Percentiles rank a stretch among this genome's conserved stretches.
Evolutionary conservation across 2,329 filamentous ascomycete genomes (phyloP).

Genomic region (Coleophoma cylindrospora): DNA sequence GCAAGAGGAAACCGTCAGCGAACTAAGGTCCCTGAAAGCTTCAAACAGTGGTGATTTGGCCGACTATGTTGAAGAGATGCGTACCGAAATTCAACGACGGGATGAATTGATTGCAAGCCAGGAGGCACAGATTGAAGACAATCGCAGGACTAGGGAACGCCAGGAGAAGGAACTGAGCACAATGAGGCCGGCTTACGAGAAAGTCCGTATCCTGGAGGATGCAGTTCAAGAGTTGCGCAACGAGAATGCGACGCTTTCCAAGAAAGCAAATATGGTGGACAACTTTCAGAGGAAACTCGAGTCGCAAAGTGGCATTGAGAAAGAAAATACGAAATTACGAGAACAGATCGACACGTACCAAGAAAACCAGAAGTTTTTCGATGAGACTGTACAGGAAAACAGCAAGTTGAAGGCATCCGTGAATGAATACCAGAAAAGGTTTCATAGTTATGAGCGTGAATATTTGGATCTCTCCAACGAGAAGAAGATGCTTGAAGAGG

Average conservation of each 20-base stretch:
- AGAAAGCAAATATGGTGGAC: slow-evolving; percentile 59
- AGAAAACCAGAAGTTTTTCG: slow-evolving; percentile 35
- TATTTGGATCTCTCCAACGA: slow-evolving; percentile 30
- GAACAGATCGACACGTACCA: slow-evolving; percentile 50
- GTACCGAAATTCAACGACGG: slow-evolving; percentile 57
- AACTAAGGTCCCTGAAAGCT: slow-evolving; percentile 20
- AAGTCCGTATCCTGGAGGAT: slow-evolving; percentile 49
- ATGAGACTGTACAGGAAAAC: slow-evolving; percentile 22
- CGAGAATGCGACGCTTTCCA: slow-evolving; percentile 51
- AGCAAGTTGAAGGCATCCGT: slow-evolving; percentile 27
- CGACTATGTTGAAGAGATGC: slow-evolving; percentile 47
- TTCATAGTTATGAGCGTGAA: slow-evolving; percentile 27
- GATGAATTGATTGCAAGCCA: slow-evolving; percentile 67
- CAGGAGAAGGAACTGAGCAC: slow-evolving; percentile 43
- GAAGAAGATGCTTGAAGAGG: slow-evolving; percentile 40
- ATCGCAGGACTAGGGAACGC: slow-evolving; percentile 35
- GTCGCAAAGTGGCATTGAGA: slow-evolving; percentile 47
- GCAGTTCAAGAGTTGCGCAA: slow-evolving; percentile 55
- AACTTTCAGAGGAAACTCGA: slow-evolving; percentile 60
- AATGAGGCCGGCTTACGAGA: slow-evolving; percentile 39
- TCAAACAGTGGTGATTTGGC: slow-evolving; percentile 47
- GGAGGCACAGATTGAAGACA: slow-evolving; percentile 58
- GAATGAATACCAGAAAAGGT: slow-evolving; percentile 31
- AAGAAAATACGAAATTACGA: slow-evolving; percentile 49
- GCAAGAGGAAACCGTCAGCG: slow-evolving; percentile 51